Percentiles rank a stretch among this genome's conserved stretches.
Conservation (phyloP, 208 protist species). For the Angomonas ambiguus region DNA sequence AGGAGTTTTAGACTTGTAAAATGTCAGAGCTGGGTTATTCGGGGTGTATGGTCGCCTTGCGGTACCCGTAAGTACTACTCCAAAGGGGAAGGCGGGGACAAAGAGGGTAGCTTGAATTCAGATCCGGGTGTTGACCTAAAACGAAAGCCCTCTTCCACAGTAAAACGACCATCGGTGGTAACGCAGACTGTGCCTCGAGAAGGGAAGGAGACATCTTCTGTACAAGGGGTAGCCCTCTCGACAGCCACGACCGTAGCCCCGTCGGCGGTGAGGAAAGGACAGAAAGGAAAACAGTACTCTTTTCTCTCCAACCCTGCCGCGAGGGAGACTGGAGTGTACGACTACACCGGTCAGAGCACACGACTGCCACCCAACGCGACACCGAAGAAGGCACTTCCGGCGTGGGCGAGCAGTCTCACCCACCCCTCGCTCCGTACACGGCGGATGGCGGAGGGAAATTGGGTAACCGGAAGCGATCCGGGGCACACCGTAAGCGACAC, state of each 20-base stretch:
- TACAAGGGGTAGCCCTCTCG: not conserved
- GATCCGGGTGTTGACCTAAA: too few species aligned
- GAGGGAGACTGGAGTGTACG: not conserved
- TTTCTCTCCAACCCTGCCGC: conserved; percentile 4
- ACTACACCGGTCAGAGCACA: conserved; percentile 14
- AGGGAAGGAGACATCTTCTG: too few species aligned
- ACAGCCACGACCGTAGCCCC: conserved; percentile 2
- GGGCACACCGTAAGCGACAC: conserved; percentile 17
- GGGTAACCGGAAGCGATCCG: conserved; percentile 35
- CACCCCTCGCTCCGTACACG: conserved; percentile 45
- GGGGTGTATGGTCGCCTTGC: too few species aligned
- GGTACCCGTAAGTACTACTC: too few species aligned
- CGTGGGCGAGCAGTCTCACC: conserved; percentile 73
- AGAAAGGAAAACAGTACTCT: not conserved
- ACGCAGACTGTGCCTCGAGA: too few species aligned
- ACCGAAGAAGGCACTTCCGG: conserved; percentile 53
- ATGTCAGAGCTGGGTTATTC: too few species aligned
- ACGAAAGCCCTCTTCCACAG: too few species aligned
- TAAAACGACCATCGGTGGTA: too few species aligned
- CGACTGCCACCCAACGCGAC: conserved; percentile 57
- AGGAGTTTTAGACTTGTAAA: too few species aligned
- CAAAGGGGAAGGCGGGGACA: too few species aligned
- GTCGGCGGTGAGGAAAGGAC: not conserved
- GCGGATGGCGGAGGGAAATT: conserved; percentile 45
- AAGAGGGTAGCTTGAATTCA: too few species aligned